Evolutionary conservation across 192 early-diverging fungal genomes (phyloP), one percentile per base, ranked within the genome.

Genomic region (Coemansia sp.): DNA sequence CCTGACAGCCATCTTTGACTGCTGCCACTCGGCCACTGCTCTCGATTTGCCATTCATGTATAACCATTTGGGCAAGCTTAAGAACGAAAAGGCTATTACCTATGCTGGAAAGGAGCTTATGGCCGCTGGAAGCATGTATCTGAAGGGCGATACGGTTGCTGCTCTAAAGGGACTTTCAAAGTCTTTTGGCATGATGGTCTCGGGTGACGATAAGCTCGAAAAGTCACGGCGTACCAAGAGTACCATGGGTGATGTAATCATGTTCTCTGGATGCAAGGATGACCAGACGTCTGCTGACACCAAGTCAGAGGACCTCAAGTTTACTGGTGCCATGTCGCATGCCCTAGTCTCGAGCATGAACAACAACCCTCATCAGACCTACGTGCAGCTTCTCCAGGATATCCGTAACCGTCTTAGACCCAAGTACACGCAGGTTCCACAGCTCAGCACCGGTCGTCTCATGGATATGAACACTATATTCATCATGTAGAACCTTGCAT

Each of bases 251-350:
- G 90, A 92, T 59, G 87, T 88, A 14, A 73, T 92, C 53, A 88
- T 88, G 90, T 86, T 92, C 56, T 87, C 85, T 53, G 90, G 90
- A 24, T 92, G 90, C 63, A 89, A 87, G 53, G 91, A 92, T 58
- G 80, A 81, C 51, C 89, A 92, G 65, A 92, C 91, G n/a, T 90
- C 88, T 18, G 89, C 89, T 9, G 90, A 92, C 75, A 76, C 89
- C 24, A 78, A 82, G 42, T 80, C 86, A 18, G 82, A 83, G 62
- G 75, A 78, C 33, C 62, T 78, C 50, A 15, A 47, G 30, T 78
- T 78, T 38, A 90, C 87, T 0, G 89, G 88, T 27, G 89, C 88
- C 17, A 89, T 90, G 87, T 84, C 86, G 37, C 82, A 90, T 45
- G 86, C 91, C 0, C 86, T 92, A 17, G 83, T 83, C 23, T 76